Evolutionary conservation across 2,329 filamentous ascomycete genomes (phyloP), one percentile per base, ranked within the genome.

Genomic region (Lecanicillium sp.): DNA sequence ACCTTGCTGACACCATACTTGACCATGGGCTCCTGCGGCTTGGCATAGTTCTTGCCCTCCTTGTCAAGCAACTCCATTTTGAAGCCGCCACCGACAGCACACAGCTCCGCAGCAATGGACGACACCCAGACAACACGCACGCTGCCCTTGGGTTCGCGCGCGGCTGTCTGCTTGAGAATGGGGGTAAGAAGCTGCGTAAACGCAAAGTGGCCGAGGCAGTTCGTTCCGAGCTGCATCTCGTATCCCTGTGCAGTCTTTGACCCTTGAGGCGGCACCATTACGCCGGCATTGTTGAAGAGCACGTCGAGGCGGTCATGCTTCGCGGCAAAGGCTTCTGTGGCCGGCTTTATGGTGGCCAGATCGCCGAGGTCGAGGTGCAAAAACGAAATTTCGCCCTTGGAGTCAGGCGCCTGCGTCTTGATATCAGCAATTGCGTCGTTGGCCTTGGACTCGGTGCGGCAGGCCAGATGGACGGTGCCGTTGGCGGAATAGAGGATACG

Each of bases 401-500:
- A 67, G 25, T 49, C 45, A 1, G 66, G 61, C 12, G 52, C 42
- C 3, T 52, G 45, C 18, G 53, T 39, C 40, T 62, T 56, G 46
- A 77, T 68, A 5, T 53, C 44, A 4, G 56, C 50, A 33, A 79
- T 70, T 29, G 71, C 70, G 1, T 51, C 44, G 3, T 55, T 52
- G 11, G 60, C 70, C 44, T 71, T 71, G n/a, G 61, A 52, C 25
- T 60, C 49, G 4, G 56, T 66, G 20, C 74, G 70, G 3, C 66
- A 65, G 4, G 72, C 72, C 18, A 76, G 52, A 52, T 77, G 79
- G n/a, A 79, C 67, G 2, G 60, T 74, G 27, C 62, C 73, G 39
- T 74, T 71, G 27, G 62, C 65, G 11, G 57, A 53, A 53, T 79
- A 79, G 10, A 81, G 60, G 3, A 79, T 64, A 29, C 65, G 64